These are phyloP conservation scores for Peronospora tabacina DNA, from an alignment of 352 stramenopile species.

Conservation along the genomic window DNA sequence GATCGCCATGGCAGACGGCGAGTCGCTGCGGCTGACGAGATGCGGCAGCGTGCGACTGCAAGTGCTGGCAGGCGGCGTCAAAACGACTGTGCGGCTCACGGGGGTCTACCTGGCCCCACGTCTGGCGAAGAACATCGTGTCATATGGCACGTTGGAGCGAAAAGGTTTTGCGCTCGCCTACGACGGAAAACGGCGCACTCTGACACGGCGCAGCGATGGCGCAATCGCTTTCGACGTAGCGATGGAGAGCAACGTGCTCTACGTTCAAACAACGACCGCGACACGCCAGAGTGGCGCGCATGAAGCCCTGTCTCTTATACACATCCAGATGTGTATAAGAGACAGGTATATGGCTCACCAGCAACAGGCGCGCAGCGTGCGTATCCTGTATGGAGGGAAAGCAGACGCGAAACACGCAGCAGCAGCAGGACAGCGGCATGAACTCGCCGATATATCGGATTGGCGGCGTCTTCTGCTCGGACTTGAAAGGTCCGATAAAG, in stretches of 20 bases:
- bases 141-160: neutral
- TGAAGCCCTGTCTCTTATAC: neutral
- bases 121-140: neutral
- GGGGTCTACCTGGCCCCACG: neutral
- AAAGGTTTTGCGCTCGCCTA: neutral
- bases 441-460: no score
- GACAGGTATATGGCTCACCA: neutral
- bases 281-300: no score
- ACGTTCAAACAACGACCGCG: neutral
- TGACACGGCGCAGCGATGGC: neutral
- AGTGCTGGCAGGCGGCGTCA: neutral
- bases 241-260: neutral
- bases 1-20: neutral
- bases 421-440: no score
- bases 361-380: neutral
- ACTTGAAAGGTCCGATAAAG: no score
- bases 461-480: no score
- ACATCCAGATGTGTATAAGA: neutral
- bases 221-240: neutral
- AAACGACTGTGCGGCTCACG: neutral
- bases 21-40: neutral
- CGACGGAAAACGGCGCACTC: neutral
- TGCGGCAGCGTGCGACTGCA: neutral
- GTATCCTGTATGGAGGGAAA: slow-evolving; percentile 7
- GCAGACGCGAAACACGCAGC: no score